Evolutionary conservation across 2,329 filamentous ascomycete species (phyloP), one percentile per base, ranked within the genome.

Genomic region (Sphaerulina populicola): DNA sequence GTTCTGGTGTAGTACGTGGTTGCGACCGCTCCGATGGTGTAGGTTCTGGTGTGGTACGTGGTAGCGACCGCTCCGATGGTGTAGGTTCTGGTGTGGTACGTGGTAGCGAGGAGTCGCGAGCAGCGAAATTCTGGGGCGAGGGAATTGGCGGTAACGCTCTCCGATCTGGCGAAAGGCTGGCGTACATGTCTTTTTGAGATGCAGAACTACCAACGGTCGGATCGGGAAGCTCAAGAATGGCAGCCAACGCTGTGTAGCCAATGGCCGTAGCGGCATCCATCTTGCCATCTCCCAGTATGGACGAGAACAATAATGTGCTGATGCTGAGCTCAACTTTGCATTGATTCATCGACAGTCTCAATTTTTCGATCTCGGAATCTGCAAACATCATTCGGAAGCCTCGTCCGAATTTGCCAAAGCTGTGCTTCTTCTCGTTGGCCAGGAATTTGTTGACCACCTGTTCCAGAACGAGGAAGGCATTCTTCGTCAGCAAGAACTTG

Each of bases 231-330:
- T 83, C 78, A 9, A 86, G 73, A 2, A 82, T 82, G 8, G 82
- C 81, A 1, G 79, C 77, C 6, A 86, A 73, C 4, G 81, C 81
- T 1, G 81, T 81, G 61, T 83, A 86, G 39, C 83, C 83, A 41
- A 84, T 83, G 14, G 81, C 80, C 38, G 79, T 74, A 10, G 79
- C 75, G 12, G 76, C 75, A 57, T 83, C 80, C 12, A 78, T 76
- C 62, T 76, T 78, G 29, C 30, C 43, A 15, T 74, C 72, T 29
- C 80, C 80, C 3, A 85, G 70, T 15, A 77, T 79, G 80, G 81
- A 85, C 57, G 82, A 77, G 65, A 85, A 80, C 59, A 62, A 44
- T 38, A 59, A 23, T 3, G 55, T 44, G 36, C 54, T 62, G 72
- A 84, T 80, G 58, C 76, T 77, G 44, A 86, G 67, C 2, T 78